Evolutionary conservation across 2,329 filamentous ascomycete genomes (phyloP), one percentile per base, ranked within the genome.

Genomic region (Zymoseptoria pseudotritici): DNA sequence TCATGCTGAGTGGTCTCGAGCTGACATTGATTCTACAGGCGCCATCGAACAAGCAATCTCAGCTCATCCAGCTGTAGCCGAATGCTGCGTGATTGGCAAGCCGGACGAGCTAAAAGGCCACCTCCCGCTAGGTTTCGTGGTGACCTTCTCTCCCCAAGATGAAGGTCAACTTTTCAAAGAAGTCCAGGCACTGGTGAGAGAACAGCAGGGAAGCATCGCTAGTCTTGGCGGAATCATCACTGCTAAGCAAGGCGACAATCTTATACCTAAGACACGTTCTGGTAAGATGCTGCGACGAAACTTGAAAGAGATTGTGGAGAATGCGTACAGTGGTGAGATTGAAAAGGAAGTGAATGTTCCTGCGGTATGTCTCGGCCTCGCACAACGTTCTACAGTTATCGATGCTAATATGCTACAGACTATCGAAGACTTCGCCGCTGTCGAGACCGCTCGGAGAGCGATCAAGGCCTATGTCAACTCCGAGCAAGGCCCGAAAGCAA

Each of bases 231-330:
- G 92, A 1, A 88, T 96, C 69, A 88, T 96, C 56, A 88, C 91
- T 65, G 90, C 90, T 46, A 86, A 85, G 65, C 87, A 87, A n/a
- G 92, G 11, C 17, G 17, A 46, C 17, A 46, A 46, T 7, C 36
- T 96, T 82, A 96, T 97, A 56, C 92, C 93, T 5, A 92, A 92
- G 78, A 97, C 93, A 13, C 78, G 92, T 26, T 91, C 87, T n/a
- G 93, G 93, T 26, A 97, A 97, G 82, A 96, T 90, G 4, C 75
- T 97, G 60, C 81, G 92, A 3, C 80, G 92, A 22, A 90, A 96
- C 29, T 76, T 97, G 72, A 81, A 90, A 31, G 90, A 96, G 76
- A 76, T 97, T 66, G 77, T 96, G n/a, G 92, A 97, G 77, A 90
- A 95, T 71, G 91, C 85, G 0, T 85, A 86, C 4, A 82, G 86